These are phyloP conservation scores for Kuraishia hungarica DNA, from an alignment of 805 yeast species.

Conservation along the genomic window DNA sequence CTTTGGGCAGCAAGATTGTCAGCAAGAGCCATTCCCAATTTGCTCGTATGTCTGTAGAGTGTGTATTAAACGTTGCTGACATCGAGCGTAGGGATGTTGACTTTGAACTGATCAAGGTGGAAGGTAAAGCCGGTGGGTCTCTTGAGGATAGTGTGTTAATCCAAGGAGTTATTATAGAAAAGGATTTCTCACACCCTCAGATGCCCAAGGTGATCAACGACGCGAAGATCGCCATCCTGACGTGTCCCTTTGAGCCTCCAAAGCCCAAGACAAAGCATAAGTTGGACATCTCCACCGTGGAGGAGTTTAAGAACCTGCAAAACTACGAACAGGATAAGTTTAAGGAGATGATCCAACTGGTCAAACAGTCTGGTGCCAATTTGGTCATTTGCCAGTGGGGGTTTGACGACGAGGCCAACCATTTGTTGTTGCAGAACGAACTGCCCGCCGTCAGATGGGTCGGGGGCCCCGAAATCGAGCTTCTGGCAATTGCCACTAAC, in stretches of 20 bases:
- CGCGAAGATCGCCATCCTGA: conserved; percentile 87
- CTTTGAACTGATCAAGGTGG: conserved; percentile 91
- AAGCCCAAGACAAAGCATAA: conserved; percentile 98
- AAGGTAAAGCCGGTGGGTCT: conserved; percentile 93
- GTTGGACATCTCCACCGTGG: conserved; percentile 86
- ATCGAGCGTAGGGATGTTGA: conserved; percentile 90
- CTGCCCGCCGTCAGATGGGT: conserved; percentile 98
- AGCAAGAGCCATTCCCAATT: conserved; percentile 89
- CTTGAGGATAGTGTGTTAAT: conserved; percentile 78
- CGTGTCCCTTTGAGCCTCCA: conserved; percentile 99
- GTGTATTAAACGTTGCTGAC: conserved; percentile 89
- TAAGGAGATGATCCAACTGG: conserved; percentile 78
- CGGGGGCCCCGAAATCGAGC: conserved; percentile 93
- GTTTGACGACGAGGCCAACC: conserved; percentile 97
- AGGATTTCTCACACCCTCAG: conserved; percentile 97
- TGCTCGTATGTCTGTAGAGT: conserved; percentile 96
- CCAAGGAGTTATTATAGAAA: conserved; percentile 88
- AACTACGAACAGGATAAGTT: conserved; percentile 88
- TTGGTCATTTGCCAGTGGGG: conserved; percentile 99
- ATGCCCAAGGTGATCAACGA: conserved; percentile 80
- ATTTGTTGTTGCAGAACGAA: conserved; percentile 75
- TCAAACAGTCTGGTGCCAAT: conserved; percentile 88
- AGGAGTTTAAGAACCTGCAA: conserved; percentile 87
- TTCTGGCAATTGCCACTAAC: conserved; percentile 93
- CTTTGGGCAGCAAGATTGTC: conserved; percentile 92